Conservation (phyloP, 176 grass and related monocot genomes). For the Eremochloa ophiuroides region DNA sequence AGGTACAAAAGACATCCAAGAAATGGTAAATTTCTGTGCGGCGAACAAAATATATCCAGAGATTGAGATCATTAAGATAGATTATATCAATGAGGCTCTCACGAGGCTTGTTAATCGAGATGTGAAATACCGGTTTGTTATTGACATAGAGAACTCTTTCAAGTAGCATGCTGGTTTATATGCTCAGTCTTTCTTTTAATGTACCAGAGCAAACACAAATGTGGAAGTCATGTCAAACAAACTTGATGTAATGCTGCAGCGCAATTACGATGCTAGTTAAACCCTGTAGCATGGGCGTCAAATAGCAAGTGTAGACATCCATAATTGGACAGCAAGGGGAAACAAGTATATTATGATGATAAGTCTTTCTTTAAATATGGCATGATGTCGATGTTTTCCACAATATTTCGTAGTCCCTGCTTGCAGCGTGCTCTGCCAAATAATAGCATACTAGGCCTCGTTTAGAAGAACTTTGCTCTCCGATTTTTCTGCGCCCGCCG, state of each 20-base stretch:
- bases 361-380: no score
- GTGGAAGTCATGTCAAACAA: background rate
- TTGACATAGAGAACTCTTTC: slow-evolving; percentile 60
- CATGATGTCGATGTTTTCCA: no score
- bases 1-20: slow-evolving; percentile 58
- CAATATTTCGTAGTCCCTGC: no score
- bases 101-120: slow-evolving; percentile 56
- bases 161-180: background rate
- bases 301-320: no score
- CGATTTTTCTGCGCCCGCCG: no score
- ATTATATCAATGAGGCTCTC: slow-evolving; percentile 76
- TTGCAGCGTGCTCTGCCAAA: no score
- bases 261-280: no score
- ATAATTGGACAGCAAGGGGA: no score
- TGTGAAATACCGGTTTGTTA: slow-evolving; percentile 74
- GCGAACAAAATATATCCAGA: slow-evolving; percentile 68
- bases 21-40: slow-evolving; percentile 70
- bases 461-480: no score
- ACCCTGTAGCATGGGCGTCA: no score
- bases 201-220: background rate
- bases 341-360: no score
- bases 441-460: no score
- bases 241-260: background rate
- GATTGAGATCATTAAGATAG: slow-evolving; percentile 72
- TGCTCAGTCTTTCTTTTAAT: background rate